Conservation (phyloP, 257 asterid species). For the Jacaranda copaia region DNA sequence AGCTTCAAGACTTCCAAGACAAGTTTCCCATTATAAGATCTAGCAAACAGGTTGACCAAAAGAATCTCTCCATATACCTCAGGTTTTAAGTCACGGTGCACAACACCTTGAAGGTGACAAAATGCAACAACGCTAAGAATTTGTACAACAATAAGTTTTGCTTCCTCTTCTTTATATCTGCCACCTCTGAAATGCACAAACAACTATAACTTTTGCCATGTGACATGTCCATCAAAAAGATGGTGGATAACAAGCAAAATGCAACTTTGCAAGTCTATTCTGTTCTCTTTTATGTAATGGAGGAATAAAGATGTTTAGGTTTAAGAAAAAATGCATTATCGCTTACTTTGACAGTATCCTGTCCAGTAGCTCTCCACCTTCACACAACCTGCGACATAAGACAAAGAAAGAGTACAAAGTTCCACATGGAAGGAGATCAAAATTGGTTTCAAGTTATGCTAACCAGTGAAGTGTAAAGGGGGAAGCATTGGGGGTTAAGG, state of each 20-base stretch:
- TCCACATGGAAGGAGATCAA: neutral
- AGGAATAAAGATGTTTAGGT: neutral
- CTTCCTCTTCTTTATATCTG: conserved; percentile 91
- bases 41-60: conserved; percentile 36
- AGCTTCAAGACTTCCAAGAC: conserved; percentile 35
- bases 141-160: conserved; percentile 85
- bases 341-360: conserved; percentile 85
- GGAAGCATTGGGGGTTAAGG: conserved; percentile 32
- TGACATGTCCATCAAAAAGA: conserved; percentile 34
- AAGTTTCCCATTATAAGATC: conserved; percentile 23
- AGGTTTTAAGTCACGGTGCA: conserved; percentile 97
- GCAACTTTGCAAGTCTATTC: neutral
- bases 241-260: conserved; percentile 21
- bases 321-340: conserved; percentile 7
- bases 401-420: conserved; percentile 22
- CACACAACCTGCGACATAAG: conserved; percentile 77
- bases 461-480: conserved; percentile 16
- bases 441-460: conserved; percentile 1
- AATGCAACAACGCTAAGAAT: conserved; percentile 89
- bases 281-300: conserved; percentile 6
- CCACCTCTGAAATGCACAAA: conserved; percentile 82
- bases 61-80: conserved; percentile 62
- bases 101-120: conserved; percentile 99
- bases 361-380: conserved; percentile 97
- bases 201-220: conserved; percentile 38